A percentile compares a stretch with the other conserved stretches of the same genome.
phyloP scores from a whole-genome alignment of 805 yeast species.

The Lipomyces yamadae region DNA sequence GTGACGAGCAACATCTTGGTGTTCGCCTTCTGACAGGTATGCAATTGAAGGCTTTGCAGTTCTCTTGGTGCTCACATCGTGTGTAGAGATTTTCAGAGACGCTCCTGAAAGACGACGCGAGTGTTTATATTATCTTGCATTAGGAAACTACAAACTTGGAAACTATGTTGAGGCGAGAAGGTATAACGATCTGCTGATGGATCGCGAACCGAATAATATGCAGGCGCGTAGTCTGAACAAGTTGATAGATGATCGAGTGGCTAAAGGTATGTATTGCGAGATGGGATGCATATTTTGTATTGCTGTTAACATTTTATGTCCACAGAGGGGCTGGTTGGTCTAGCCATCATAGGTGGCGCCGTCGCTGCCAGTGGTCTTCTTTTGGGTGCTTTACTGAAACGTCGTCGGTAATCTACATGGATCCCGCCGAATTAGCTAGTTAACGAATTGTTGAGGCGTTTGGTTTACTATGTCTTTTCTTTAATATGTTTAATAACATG shows the following conservation, averaged over 20 bases:
- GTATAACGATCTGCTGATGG: conserved; percentile 76
- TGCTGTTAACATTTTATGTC: neutral
- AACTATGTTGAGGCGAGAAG: conserved; percentile 85
- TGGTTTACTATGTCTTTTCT: neutral
- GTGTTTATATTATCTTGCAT: conserved; percentile 80
- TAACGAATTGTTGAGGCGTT: neutral
- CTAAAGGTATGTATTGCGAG: conserved; percentile 51
- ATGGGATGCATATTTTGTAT: neutral
- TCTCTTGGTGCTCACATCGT: neutral
- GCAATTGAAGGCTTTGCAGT: neutral
- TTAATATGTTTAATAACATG: neutral
- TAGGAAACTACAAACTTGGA: conserved; percentile 87
- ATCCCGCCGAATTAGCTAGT: neutral
- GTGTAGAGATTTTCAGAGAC: conserved; percentile 58
- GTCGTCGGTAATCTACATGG: conserved; percentile 8
- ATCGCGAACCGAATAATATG: conserved; percentile 80
- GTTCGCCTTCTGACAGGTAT: conserved; percentile 69
- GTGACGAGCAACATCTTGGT: conserved; percentile 75
- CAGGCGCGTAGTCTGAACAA: conserved; percentile 76
- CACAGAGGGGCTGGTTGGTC: conserved; percentile 82
- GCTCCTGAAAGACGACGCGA: conserved; percentile 86
- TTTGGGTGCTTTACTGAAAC: conserved; percentile 43
- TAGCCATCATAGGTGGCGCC: conserved; percentile 84
- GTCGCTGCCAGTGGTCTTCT: conserved; percentile 82
- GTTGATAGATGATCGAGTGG: conserved; percentile 81